These are phyloP conservation scores for Gregarina niphandrodes DNA, from an alignment of 169 alveolate species.

Conservation along the genomic window DNA sequence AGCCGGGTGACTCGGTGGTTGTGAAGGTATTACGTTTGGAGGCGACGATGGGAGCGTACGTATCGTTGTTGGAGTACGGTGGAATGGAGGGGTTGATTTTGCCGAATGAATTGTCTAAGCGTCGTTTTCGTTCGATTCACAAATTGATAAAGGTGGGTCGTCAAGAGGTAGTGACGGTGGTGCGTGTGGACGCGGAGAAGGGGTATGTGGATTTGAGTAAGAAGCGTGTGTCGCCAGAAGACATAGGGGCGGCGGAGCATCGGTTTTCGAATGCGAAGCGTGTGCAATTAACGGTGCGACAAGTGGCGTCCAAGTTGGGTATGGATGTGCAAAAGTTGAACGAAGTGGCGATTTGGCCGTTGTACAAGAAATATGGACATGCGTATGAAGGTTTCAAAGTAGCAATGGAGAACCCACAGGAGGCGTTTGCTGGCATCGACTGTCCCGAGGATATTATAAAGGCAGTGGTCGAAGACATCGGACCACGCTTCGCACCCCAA, in stretches of 20 bases:
- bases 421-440: slow-evolving; percentile 54
- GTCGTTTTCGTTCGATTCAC: slow-evolving; percentile 30
- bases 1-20: slow-evolving; percentile 21
- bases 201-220: slow-evolving; percentile 86
- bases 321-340: slow-evolving; percentile 64
- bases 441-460: slow-evolving; percentile 46
- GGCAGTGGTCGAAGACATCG: slow-evolving; percentile 50
- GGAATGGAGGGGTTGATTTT: slow-evolving; percentile 78
- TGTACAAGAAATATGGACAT: slow-evolving; percentile 64
- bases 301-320: slow-evolving; percentile 54
- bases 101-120: slow-evolving; percentile 72
- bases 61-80: slow-evolving; percentile 79
- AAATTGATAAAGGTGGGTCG: slow-evolving; percentile 52
- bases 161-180: slow-evolving; percentile 76
- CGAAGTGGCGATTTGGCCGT: slow-evolving; percentile 75
- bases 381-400: slow-evolving; percentile 77
- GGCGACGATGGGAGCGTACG: slow-evolving; percentile 88
- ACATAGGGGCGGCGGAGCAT: slow-evolving; percentile 59
- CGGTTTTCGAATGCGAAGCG: slow-evolving; percentile 65
- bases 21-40: slow-evolving; percentile 57
- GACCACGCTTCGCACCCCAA: slow-evolving; percentile 61
- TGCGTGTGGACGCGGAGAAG: slow-evolving; percentile 77
- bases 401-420: slow-evolving; percentile 65
- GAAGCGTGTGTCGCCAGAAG: slow-evolving; percentile 75
- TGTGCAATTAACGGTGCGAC: slow-evolving; percentile 75